Conservation (phyloP, 169 alveolate genomes). For the Cyclospora cayetanensis region DNA sequence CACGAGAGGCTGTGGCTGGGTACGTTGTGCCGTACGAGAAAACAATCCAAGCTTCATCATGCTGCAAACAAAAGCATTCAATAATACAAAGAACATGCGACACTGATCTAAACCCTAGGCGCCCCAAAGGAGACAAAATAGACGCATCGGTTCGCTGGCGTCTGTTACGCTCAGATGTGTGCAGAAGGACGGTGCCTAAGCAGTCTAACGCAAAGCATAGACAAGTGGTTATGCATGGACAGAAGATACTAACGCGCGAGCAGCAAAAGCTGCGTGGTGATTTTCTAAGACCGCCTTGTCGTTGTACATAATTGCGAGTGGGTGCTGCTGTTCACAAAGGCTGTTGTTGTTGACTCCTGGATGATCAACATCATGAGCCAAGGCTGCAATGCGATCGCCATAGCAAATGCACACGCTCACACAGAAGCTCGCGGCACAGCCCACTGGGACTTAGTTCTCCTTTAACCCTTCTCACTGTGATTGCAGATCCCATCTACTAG, state of each 20-base stretch:
- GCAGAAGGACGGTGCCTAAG: neutral
- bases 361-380: constrained; percentile 87
- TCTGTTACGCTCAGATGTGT: neutral
- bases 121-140: neutral
- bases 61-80: neutral
- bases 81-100: neutral
- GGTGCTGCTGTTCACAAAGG: constrained; percentile 74
- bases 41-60: constrained; percentile 57
- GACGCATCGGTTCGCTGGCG: neutral
- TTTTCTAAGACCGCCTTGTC: constrained; percentile 85
- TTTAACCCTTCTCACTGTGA: too few relatives aligned
- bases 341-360: constrained; percentile 85
- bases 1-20: too few relatives aligned
- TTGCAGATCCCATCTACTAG: too few relatives aligned
- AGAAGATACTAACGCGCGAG: constrained; percentile 57
- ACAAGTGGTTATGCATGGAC: neutral
- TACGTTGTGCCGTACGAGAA: neutral
- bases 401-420: too few relatives aligned
- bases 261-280: constrained; percentile 82
- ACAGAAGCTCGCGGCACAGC: too few relatives aligned
- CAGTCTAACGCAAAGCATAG: neutral
- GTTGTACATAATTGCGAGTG: constrained; percentile 81
- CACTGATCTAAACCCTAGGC: neutral
- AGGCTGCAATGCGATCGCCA: too few relatives aligned
- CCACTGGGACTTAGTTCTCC: too few relatives aligned